These are phyloP conservation scores for Syzygium malaccense DNA, from an alignment of 441 rosid genomes.

Conservation along the genomic window DNA sequence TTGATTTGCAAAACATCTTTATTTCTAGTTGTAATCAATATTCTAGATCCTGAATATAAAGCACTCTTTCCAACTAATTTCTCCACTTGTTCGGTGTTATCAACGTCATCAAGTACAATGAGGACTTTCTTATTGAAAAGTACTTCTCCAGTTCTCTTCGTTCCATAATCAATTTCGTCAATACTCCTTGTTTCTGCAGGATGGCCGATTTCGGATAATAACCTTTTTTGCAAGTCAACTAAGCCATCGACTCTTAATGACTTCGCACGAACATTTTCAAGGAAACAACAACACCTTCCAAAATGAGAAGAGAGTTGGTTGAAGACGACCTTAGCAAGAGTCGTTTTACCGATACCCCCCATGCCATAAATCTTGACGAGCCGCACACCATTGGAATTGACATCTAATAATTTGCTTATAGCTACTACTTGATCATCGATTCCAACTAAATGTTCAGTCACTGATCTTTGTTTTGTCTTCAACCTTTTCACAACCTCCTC, in stretches of 20 bases:
- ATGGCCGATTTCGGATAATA: neutral
- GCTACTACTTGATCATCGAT: neutral
- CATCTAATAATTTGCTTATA: neutral
- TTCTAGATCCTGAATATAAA: neutral
- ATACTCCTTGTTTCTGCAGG: neutral
- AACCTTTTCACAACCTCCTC: neutral
- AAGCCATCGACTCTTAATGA: neutral
- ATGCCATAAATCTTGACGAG: neutral
- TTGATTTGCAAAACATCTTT: neutral
- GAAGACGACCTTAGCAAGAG: neutral
- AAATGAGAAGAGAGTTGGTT: neutral
- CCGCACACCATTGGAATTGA: neutral
- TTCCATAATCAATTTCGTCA: neutral
- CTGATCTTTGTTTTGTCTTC: neutral
- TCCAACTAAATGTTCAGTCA: neutral
- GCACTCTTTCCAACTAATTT: neutral
- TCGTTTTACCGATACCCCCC: neutral
- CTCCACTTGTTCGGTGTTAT: neutral
- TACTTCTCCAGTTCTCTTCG: neutral
- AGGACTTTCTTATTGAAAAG: neutral
- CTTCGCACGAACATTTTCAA: neutral
- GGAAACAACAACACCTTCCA: neutral
- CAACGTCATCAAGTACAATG: neutral
- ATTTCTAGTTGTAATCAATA: neutral
- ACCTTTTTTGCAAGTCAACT: neutral